Conservation (phyloP, 2,329 filamentous ascomycete genomes). For the Plenodomus biglobosus region DNA sequence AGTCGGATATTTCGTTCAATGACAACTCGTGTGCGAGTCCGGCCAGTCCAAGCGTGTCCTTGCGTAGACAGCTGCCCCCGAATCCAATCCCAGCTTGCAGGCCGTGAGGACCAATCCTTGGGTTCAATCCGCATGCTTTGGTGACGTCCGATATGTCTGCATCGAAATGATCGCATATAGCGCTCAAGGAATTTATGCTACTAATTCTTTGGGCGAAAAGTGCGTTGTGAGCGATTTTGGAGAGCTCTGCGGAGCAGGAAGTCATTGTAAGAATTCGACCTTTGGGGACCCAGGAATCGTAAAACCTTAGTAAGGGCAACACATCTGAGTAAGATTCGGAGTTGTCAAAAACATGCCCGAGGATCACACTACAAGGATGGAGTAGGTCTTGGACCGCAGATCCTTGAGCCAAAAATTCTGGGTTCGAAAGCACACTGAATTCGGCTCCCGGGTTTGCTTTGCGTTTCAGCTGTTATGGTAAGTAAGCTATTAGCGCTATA, state of each 20-base stretch:
- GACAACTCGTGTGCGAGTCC: constrained; percentile 72
- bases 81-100: constrained; percentile 76
- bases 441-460: constrained; percentile 29
- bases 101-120: constrained; percentile 71
- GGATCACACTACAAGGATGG: constrained; percentile 71
- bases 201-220: constrained; percentile 79
- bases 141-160: constrained; percentile 75
- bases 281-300: constrained; percentile 69
- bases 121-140: constrained; percentile 67
- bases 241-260: constrained; percentile 74
- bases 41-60: constrained; percentile 72
- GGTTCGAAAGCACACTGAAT: constrained; percentile 79
- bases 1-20: constrained; percentile 70
- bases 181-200: constrained; percentile 79
- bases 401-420: constrained; percentile 78
- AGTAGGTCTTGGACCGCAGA: constrained; percentile 73
- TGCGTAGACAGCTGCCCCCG: constrained; percentile 79
- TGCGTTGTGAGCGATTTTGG: constrained; percentile 77
- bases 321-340: constrained; percentile 63
- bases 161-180: constrained; percentile 74
- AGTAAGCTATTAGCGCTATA: too few species aligned
- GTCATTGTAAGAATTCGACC: constrained; percentile 71
- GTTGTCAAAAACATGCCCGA: constrained; percentile 70
- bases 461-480: too few species aligned
- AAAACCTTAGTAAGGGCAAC: constrained; percentile 65